phyloP scores from a whole-genome alignment of 768 basidiomycete genomes.

The Boletus reticulatus region DNA sequence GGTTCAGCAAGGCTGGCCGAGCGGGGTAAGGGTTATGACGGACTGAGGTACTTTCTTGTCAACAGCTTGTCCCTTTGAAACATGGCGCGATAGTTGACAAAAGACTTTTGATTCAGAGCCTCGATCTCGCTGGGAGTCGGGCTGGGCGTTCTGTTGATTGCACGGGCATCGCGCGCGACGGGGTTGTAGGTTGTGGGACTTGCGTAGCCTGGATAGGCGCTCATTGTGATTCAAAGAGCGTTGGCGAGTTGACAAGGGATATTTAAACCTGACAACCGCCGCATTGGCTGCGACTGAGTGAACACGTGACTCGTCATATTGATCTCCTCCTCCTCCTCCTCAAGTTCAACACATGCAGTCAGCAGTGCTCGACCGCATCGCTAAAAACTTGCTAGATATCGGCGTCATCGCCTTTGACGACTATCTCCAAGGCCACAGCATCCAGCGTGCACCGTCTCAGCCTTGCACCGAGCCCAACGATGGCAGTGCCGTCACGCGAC shows the following conservation, averaged over 20 bases:
- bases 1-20: conserved; percentile 1
- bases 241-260: too few species aligned
- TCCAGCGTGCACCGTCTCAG: neutral
- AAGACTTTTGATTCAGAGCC: conserved; percentile 38
- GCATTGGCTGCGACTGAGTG: too few species aligned
- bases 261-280: too few species aligned
- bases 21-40: conserved; percentile 18
- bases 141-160: conserved; percentile 49
- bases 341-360: too few species aligned
- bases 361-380: conserved; percentile 18
- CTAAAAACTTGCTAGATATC: conserved; percentile 25
- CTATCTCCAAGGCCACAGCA: conserved; percentile 17
- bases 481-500: conserved; percentile 29
- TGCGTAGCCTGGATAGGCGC: conserved; percentile 14
- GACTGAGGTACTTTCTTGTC: conserved; percentile 56
- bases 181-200: conserved; percentile 12
- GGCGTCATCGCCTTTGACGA: conserved; percentile 28
- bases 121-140: conserved; percentile 61
- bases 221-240: conserved; percentile 7
- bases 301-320: neutral
- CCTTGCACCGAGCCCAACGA: conserved; percentile 2
- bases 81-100: conserved; percentile 46
- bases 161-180: conserved; percentile 14
- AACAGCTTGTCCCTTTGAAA: conserved; percentile 51
- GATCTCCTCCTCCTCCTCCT: too few species aligned